These are phyloP conservation scores for Cyclanthera cordifolia DNA, from an alignment of 306 rosid species.

Conservation along the genomic window DNA sequence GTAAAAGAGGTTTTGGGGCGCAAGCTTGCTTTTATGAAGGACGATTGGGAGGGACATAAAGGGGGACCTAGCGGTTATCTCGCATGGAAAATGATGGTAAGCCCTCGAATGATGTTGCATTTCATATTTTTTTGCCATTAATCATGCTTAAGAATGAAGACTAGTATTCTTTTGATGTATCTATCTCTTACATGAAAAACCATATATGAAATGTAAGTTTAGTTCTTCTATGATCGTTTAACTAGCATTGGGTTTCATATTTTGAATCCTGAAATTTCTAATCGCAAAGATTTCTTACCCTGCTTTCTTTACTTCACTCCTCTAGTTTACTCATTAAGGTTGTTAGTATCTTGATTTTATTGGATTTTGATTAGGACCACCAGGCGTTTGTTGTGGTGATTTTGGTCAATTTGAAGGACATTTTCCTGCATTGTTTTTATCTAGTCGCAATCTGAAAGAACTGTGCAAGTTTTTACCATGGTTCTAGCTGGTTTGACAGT, in stretches of 20 bases:
- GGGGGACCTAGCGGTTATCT: slow-evolving; percentile 96
- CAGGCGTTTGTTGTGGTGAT: neutral
- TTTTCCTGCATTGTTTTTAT: neutral
- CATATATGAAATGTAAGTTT: neutral
- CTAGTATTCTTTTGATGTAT: neutral
- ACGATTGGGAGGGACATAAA: slow-evolving; percentile 43
- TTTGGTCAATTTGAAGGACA: neutral
- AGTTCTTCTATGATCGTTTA: neutral
- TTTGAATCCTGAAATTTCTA: neutral
- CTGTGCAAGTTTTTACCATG: neutral
- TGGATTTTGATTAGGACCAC: neutral
- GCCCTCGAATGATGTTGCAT: slow-evolving; percentile 4
- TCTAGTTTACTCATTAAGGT: neutral
- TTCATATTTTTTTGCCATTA: neutral
- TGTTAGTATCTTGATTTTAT: neutral
- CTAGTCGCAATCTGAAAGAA: neutral
- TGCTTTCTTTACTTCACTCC: neutral
- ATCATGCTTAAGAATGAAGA: neutral
- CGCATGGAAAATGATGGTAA: slow-evolving; percentile 99
- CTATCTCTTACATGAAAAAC: neutral
- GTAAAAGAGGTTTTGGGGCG: slow-evolving; percentile 76
- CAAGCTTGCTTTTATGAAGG: slow-evolving; percentile 35
- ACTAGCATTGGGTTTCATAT: neutral
- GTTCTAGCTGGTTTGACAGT: neutral
- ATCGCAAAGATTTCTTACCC: neutral